These are phyloP conservation scores for Fusarium foetens DNA, from an alignment of 2,329 filamentous ascomycete species.

Conservation along the genomic window DNA sequence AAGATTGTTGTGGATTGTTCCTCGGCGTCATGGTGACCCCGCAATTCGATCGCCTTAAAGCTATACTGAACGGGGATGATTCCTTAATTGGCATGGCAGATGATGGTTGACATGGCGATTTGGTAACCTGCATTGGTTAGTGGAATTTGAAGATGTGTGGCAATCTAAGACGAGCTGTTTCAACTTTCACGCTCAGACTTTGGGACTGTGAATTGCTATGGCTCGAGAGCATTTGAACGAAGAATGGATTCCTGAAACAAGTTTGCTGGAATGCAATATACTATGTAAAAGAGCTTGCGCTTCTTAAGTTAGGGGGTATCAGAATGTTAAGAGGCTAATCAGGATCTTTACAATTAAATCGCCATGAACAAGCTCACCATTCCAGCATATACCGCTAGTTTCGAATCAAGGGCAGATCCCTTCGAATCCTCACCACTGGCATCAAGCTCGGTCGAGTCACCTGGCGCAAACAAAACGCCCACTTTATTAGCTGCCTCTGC, in stretches of 20 bases:
- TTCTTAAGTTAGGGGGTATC: neutral
- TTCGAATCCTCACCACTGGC: conserved; percentile 12
- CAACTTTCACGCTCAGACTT: neutral
- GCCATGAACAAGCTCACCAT: conserved; percentile 6
- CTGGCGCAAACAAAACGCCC: conserved; percentile 62
- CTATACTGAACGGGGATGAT: conserved; percentile 13
- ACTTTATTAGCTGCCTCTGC: conserved; percentile 55
- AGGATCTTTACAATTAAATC: neutral
- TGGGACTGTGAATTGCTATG: neutral
- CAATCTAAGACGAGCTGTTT: neutral
- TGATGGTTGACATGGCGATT: conserved; percentile 32
- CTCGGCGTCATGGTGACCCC: conserved; percentile 27
- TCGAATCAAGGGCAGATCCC: neutral
- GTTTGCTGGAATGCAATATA: neutral
- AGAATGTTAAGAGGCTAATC: neutral
- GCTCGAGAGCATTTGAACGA: neutral
- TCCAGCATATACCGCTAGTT: conserved; percentile 3
- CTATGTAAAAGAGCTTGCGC: neutral
- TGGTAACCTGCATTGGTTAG: conserved; percentile 44
- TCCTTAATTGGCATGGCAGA: conserved; percentile 19
- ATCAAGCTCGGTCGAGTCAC: conserved; percentile 59
- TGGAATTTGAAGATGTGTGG: conserved; percentile 14
- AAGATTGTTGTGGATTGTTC: neutral
- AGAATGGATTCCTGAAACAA: neutral
- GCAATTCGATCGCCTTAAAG: conserved; percentile 17